Percentiles rank a stretch among this genome's conserved stretches.
These are phyloP conservation scores for Diaporthe eres DNA, from an alignment of 2,329 filamentous ascomycete species.

Conservation along the genomic window DNA sequence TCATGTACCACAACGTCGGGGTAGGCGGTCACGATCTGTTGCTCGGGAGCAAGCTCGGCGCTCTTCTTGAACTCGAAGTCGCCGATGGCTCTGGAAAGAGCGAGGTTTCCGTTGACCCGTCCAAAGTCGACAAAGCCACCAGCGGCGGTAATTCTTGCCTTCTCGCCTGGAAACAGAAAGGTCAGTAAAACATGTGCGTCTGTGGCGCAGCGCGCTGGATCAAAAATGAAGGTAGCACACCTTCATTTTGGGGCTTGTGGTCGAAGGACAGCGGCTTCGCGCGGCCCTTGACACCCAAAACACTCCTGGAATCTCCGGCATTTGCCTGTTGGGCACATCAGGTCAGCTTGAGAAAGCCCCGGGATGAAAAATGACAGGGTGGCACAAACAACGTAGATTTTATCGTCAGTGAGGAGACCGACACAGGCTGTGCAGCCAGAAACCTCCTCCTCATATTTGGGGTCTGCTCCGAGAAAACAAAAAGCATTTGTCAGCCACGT, in stretches of 20 bases:
- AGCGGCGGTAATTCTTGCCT: conserved; percentile 93
- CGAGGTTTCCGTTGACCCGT: conserved; percentile 97
- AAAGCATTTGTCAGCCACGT: conserved; percentile 38
- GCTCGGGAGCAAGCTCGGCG: conserved; percentile 94
- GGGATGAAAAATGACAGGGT: conserved; percentile 35
- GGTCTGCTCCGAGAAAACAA: conserved; percentile 71
- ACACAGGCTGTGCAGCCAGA: conserved; percentile 98
- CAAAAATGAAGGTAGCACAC: conserved; percentile 60
- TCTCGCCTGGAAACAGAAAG: conserved; percentile 77
- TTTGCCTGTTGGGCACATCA: conserved; percentile 78
- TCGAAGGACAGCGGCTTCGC: conserved; percentile 99
- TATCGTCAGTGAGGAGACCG: conserved; percentile 87
- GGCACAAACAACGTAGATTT: conserved; percentile 91
- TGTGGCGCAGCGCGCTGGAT: neutral
- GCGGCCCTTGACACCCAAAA: conserved; percentile 95
- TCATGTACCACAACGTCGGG: conserved; percentile 95
- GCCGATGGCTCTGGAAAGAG: conserved; percentile 95
- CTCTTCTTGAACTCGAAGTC: conserved; percentile 99
- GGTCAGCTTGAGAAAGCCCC: conserved; percentile 40
- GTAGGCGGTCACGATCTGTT: conserved; percentile 97
- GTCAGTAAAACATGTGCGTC: conserved; percentile 37
- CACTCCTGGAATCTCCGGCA: conserved; percentile 94
- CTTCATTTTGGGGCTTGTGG: conserved; percentile 99
- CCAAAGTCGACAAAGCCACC: conserved; percentile 99
- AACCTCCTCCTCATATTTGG: conserved; percentile 96